Evolutionary conservation across 1,284 basidiomycete species (phyloP).

Genomic region (Tilletia setariae): DNA sequence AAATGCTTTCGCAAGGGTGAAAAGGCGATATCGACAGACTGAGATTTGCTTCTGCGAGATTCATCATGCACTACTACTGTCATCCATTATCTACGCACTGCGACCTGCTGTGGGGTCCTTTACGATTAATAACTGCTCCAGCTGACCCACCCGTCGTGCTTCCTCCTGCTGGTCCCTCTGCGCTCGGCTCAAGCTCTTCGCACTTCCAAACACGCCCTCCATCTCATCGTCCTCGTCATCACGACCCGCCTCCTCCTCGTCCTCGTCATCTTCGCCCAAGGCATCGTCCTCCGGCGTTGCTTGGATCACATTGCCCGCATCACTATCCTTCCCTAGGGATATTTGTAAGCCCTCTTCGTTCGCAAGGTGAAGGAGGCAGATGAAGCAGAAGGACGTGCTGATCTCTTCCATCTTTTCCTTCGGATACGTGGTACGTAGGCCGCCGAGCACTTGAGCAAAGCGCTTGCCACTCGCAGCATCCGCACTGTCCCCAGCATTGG

Average conservation of each 20-base stretch:
- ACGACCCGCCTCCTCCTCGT: slow-evolving; percentile 12
- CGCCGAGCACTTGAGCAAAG: slow-evolving; percentile 79
- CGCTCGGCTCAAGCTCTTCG: background rate
- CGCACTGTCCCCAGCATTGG: too few species aligned
- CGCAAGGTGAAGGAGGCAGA: slow-evolving; percentile 88
- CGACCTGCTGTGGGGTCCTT: slow-evolving; percentile 45
- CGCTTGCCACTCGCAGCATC: slow-evolving; percentile 17
- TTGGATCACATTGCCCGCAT: slow-evolving; percentile 16
- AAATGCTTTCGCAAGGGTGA: too few species aligned
- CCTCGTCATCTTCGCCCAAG: slow-evolving; percentile 14
- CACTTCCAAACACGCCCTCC: too few species aligned
- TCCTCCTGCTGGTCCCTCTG: slow-evolving; percentile 4
- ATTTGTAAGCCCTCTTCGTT: slow-evolving; percentile 79
- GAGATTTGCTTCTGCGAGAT: too few species aligned
- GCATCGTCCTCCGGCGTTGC: background rate
- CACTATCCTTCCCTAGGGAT: slow-evolving; percentile 32
- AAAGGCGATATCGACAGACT: too few species aligned
- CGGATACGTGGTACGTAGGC: slow-evolving; percentile 77
- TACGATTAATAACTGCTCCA: slow-evolving; percentile 36
- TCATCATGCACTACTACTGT: too few species aligned
- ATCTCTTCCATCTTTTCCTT: slow-evolving; percentile 94
- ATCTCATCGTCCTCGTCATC: background rate
- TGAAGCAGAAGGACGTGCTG: slow-evolving; percentile 99
- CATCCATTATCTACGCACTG: slow-evolving; percentile 26
- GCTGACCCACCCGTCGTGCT: slow-evolving; percentile 26